These are phyloP conservation scores for Monosporascus sp. DNA, from an alignment of 2,329 filamentous ascomycete species.

Conservation along the genomic window DNA sequence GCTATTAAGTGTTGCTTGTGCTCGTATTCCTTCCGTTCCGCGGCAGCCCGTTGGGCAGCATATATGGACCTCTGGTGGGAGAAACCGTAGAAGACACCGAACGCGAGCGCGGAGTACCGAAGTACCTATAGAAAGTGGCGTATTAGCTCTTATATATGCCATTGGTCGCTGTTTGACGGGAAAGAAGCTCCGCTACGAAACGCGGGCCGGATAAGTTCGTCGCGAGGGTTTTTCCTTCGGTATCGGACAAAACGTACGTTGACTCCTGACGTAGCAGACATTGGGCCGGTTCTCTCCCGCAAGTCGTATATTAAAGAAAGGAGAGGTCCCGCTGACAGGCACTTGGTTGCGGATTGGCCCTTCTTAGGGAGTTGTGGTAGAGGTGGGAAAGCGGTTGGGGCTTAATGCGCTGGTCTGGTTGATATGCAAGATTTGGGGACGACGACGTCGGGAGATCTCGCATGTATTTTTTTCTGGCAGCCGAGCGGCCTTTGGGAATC, in stretches of 20 bases:
- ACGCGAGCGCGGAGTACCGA: conserved; percentile 89
- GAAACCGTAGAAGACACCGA: conserved; percentile 93
- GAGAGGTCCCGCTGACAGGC: conserved; percentile 26
- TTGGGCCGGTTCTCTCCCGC: conserved; percentile 43
- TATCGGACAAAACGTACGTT: conserved; percentile 49
- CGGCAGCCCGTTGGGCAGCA: conserved; percentile 62
- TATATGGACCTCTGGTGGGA: conserved; percentile 83
- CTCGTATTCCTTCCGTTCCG: conserved; percentile 76
- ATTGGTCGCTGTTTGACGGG: background rate
- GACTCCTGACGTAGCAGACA: conserved; percentile 62
- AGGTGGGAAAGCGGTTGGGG: conserved; percentile 15
- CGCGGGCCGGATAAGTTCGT: background rate
- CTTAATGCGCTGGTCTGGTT: background rate
- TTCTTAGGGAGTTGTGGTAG: conserved; percentile 26
- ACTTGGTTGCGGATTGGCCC: conserved; percentile 41
- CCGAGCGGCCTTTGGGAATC: background rate
- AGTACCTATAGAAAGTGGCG: conserved; percentile 62
- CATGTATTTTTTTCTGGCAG: conserved; percentile 18
- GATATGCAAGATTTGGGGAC: conserved; percentile 8
- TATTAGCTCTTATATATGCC: conserved; percentile 4
- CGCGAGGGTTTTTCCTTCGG: conserved; percentile 7
- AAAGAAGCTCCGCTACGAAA: background rate
- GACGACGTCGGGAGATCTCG: conserved; percentile 33
- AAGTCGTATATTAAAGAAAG: conserved; percentile 27
- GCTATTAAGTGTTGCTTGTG: conserved; percentile 89